Evolutionary conservation across 139 green algal genomes (phyloP), one percentile per base, ranked within the genome.

Genomic region (Mesotaenium endlicherianum): DNA sequence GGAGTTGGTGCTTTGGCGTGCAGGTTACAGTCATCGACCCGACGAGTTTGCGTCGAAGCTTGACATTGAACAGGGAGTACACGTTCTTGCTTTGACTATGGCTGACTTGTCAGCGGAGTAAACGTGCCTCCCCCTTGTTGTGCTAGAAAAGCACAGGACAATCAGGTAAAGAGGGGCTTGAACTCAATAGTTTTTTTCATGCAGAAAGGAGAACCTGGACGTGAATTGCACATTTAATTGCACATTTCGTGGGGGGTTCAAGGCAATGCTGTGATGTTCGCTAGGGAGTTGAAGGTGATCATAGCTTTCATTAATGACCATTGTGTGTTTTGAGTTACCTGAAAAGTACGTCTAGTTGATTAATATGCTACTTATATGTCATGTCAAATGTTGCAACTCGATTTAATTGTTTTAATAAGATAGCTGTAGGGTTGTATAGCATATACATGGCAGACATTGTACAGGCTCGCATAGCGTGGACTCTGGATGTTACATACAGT

Each of bases 11-110:
- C 11, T 57, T 57, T 57, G 47, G 47, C 47, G 4, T 26, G 53
- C 90, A 44, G 95, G 95, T 30, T 93, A 88, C 79, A 95, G 90
- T 78, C 95, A 98, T 81, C 85, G 94, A 16, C 95, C 95, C 0
- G 95, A 98, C 58, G 95, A 98, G 89, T 98, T 93, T 75, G 77
- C 93, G 0, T 89, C 85, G 0, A 86, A 92, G 0, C 57, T 84
- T 31, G 74, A 93, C 77, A 94, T 97, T 38, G 84, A 40, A 20
- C 84, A 91, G 16, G 93, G 93, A 0, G 93, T 96, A 30, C 36
- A 70, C 0, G 88, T 87, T 31, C 42, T 87, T 0, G 80, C 85
- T 30, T 69, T 88, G 5, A 79, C 78, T n/a, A 44, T 89, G 5
- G 85, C 85, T 31, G 69, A 75, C 0, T 81, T 87, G 11, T 87